Base-by-base conservation (phyloP, 208 protist genomes). In the Kentomonas sorsogonicus region DNA sequence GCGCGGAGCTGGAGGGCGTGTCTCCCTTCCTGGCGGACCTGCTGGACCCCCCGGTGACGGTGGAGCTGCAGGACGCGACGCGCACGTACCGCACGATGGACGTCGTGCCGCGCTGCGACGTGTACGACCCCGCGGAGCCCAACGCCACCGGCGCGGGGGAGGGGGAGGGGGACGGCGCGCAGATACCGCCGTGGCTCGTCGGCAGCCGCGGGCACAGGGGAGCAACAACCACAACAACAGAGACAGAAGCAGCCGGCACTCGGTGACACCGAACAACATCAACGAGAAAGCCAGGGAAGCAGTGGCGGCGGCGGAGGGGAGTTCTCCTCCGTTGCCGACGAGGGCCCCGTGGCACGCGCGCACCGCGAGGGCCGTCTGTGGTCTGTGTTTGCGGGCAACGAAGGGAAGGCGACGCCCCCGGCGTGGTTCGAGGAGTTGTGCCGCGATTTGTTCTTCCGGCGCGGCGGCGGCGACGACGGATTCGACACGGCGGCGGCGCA, bases 81-180 rank as follows among this genome's bases (percentile, higher is more conserved):
- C 83, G 86, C 31, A 89, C 77, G 23, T 94, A 94, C 65, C 39
- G 45, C n/a, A 83, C 78, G 1, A 90, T 94, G 86, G 83, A 94
- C 55, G 72, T 89, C 1, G 83, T 91, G 50, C 74, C 70, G n/a
- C 69, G 60, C 34, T 73, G 71, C 10, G 67, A 74, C 46, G 58
- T 72, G 29, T 93, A 89, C 62, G 69, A 93, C 34, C 86, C 82
- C 7, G 18, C 36, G 2, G 7, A 30, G 16, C 74, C 72, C 0
- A 93, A 93, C 60, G 68, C 38, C 22, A 31, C 66, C 10, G 47
- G 44, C 7, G 55, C 38, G 11, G 56, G 31, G 18, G 47, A 61
- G 31, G 65, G 82, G 45, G 22, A 38, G 22, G 31, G 10, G 53
- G 38, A 43, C 16, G 72, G 73, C 20, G 33, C 62, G 46, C n/a